These are phyloP conservation scores for Solanum rostratum DNA, from an alignment of 257 asterid genomes.

Conservation along the genomic window DNA sequence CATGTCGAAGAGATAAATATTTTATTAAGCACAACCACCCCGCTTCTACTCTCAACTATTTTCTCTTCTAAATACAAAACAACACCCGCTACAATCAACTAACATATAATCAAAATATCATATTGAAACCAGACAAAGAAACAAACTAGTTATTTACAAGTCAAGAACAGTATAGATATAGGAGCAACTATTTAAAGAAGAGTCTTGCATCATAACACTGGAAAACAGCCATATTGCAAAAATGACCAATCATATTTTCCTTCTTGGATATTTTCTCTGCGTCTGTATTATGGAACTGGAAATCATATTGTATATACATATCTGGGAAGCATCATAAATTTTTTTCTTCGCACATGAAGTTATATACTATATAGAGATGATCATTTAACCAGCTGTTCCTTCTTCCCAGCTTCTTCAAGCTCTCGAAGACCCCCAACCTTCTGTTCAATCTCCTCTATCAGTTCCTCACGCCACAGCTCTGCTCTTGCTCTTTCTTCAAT, in stretches of 20 bases:
- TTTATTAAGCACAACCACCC: too few species aligned
- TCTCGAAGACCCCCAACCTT: slow-evolving; percentile 66
- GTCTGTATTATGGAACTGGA: not conserved
- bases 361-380: not conserved
- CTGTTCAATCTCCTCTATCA: slow-evolving; percentile 81
- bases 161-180: too few species aligned
- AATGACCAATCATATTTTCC: not conserved
- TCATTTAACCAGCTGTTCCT: slow-evolving; percentile 39
- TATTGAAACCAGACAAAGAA: too few species aligned
- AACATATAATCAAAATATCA: too few species aligned
- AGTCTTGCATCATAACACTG: not conserved
- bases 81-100: too few species aligned
- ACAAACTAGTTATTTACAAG: too few species aligned
- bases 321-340: not conserved
- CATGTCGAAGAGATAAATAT: too few species aligned
- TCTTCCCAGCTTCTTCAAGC: slow-evolving; percentile 68
- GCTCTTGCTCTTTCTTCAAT: slow-evolving; percentile 57
- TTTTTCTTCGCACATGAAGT: not conserved
- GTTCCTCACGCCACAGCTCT: slow-evolving; percentile 68
- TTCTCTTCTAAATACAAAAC: too few species aligned
- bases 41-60: too few species aligned
- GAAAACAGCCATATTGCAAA: not conserved
- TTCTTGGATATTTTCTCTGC: not conserved
- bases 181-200: not conserved
- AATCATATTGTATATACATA: not conserved